phyloP scores from a whole-genome alignment of 1,139 yeast species.

The Lipomyces yarrowii region DNA sequence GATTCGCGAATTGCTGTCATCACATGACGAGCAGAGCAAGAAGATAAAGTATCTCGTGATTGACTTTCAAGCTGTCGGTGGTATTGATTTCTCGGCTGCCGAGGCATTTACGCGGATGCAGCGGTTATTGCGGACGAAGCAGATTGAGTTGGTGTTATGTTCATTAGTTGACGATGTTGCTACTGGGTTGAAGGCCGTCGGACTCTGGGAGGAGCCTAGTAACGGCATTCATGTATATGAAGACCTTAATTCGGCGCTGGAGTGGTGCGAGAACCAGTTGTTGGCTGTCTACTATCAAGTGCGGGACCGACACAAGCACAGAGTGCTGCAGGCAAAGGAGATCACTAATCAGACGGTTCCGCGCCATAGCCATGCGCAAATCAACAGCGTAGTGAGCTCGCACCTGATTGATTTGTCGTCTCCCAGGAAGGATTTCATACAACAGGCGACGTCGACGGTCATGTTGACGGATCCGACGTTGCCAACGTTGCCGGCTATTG shows the following conservation, averaged over 20 bases:
- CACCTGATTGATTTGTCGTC: conserved; percentile 5
- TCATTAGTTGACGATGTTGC: conserved; percentile 73
- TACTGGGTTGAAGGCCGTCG: conserved; percentile 69
- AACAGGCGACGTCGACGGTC: conserved; percentile 17
- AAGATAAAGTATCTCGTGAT: conserved; percentile 78
- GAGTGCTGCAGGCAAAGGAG: conserved; percentile 59
- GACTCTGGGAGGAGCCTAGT: conserved; percentile 55
- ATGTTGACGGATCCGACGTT: conserved; percentile 24
- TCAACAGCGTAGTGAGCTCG: neutral
- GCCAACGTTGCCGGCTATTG: conserved; percentile 3
- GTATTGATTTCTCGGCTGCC: conserved; percentile 92
- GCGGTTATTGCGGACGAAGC: conserved; percentile 69
- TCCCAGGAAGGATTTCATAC: conserved; percentile 18
- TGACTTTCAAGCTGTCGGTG: conserved; percentile 81
- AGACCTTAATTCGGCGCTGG: conserved; percentile 83
- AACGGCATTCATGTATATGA: conserved; percentile 62
- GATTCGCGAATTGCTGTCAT: conserved; percentile 57
- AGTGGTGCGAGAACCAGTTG: conserved; percentile 95
- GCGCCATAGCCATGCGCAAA: conserved; percentile 24
- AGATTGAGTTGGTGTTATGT: conserved; percentile 73
- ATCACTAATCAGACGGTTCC: conserved; percentile 44
- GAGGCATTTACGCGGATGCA: conserved; percentile 91
- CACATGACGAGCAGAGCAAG: conserved; percentile 49
- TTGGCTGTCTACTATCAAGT: conserved; percentile 54
- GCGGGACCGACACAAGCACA: conserved; percentile 40